phyloP scores from a whole-genome alignment of 306 rosid genomes.

The Quercus glauca region DNA sequence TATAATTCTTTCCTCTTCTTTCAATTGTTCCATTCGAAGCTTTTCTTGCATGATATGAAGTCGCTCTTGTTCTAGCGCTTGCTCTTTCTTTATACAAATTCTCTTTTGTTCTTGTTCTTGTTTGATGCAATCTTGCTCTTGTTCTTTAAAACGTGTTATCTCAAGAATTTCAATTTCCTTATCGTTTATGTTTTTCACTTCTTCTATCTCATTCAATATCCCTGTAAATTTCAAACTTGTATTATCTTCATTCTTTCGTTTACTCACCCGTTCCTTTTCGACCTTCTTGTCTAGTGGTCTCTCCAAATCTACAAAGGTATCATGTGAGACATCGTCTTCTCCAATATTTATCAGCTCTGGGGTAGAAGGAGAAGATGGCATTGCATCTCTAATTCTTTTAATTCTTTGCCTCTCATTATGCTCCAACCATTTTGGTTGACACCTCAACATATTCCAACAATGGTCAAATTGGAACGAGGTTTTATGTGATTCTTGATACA shows the following conservation, averaged over 20 bases:
- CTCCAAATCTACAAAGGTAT: background rate
- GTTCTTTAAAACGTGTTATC: background rate
- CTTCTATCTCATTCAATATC: background rate
- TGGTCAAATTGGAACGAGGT: background rate
- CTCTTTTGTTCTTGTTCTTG: too few relatives aligned
- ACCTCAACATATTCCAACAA: background rate
- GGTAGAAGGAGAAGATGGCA: background rate
- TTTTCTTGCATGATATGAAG: background rate
- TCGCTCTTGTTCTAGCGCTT: background rate
- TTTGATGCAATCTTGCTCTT: too few relatives aligned
- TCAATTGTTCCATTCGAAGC: background rate
- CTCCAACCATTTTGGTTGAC: background rate
- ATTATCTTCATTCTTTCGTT: background rate
- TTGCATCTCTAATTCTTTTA: background rate
- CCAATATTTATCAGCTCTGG: background rate
- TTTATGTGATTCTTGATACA: background rate
- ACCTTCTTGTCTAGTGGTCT: background rate
- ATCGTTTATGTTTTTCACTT: background rate
- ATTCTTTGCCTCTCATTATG: background rate
- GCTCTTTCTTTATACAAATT: too few relatives aligned
- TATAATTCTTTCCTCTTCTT: background rate
- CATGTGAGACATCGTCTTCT: background rate
- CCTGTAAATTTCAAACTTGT: too few relatives aligned
- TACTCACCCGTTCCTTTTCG: background rate
- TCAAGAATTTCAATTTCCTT: background rate